Conservation (phyloP, 1,284 basidiomycete species). For the Papiliotrema terrestris region DNA sequence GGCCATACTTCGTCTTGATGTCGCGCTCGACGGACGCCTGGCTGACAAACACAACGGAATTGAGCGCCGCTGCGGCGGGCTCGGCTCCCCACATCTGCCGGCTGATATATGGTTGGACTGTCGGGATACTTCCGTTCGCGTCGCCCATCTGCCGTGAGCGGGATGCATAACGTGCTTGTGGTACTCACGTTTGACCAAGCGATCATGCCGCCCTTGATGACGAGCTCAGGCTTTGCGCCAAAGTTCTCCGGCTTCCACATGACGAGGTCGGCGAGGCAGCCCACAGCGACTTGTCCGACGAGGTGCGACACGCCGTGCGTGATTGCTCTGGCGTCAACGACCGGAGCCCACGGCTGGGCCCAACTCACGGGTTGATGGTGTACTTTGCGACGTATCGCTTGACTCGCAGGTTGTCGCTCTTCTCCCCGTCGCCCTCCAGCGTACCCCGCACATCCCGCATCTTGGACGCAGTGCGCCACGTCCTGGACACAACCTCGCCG, state of each 20-base stretch:
- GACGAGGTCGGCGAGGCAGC: constrained; percentile 87
- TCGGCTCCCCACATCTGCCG: constrained; percentile 87
- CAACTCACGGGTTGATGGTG: constrained; percentile 92
- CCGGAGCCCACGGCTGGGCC: not conserved
- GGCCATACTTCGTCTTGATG: constrained; percentile 63
- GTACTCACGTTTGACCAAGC: constrained; percentile 72
- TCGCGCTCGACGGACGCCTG: constrained; percentile 64
- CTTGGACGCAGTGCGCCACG: constrained; percentile 97
- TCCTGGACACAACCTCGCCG: constrained; percentile 87
- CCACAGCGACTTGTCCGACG: constrained; percentile 78
- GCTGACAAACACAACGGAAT: constrained; percentile 84
- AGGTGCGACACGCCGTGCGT: constrained; percentile 87
- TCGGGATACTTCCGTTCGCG: constrained; percentile 88
- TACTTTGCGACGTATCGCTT: constrained; percentile 97
- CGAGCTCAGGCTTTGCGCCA: constrained; percentile 84
- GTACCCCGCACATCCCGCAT: constrained; percentile 80
- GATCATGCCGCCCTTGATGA: constrained; percentile 92
- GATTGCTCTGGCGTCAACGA: constrained; percentile 63
- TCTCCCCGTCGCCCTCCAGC: constrained; percentile 63
- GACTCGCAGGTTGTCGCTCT: constrained; percentile 87
- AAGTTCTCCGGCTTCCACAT: constrained; percentile 93
- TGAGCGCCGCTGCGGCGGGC: constrained; percentile 68
- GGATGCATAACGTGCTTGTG: not conserved
- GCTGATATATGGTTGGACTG: constrained; percentile 80
- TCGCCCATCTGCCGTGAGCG: constrained; percentile 69